These are phyloP conservation scores for Paecilomyces sp. DNA, from an alignment of 2,329 filamentous ascomycete genomes.

Conservation along the genomic window DNA sequence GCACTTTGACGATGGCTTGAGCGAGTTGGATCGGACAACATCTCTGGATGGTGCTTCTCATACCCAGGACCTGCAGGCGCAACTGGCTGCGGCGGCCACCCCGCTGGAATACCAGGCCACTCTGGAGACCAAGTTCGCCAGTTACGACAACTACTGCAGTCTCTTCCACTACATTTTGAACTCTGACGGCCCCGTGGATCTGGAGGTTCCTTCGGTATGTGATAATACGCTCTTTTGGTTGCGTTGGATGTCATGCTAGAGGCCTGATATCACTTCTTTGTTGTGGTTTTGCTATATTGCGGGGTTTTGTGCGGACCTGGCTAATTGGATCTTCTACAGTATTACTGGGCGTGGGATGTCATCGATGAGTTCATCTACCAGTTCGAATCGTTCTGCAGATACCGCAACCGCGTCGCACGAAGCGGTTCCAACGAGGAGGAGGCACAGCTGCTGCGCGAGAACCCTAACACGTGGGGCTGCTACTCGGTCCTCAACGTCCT, in stretches of 20 bases:
- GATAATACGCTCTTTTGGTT: background rate
- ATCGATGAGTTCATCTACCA: constrained; percentile 99
- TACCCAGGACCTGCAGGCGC: constrained; percentile 86
- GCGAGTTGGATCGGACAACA: constrained; percentile 69
- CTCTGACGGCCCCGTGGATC: constrained; percentile 95
- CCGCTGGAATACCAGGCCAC: constrained; percentile 94
- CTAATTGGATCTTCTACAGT: constrained; percentile 46
- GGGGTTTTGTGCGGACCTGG: background rate
- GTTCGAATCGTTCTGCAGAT: constrained; percentile 98
- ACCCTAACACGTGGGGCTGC: constrained; percentile 98
- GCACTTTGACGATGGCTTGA: constrained; percentile 81
- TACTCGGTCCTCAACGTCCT: constrained; percentile 99
- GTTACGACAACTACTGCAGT: constrained; percentile 99
- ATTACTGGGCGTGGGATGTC: constrained; percentile 99
- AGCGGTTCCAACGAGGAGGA: constrained; percentile 82
- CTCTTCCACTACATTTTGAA: constrained; percentile 99
- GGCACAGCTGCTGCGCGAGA: constrained; percentile 82
- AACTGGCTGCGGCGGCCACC: constrained; percentile 83
- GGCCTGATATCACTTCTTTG: background rate
- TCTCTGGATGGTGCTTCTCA: constrained; percentile 65
- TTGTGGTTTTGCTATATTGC: background rate
- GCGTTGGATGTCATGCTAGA: background rate
- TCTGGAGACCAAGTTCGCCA: constrained; percentile 94
- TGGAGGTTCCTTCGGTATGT: constrained; percentile 92
- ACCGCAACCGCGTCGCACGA: constrained; percentile 84